Evolutionary conservation across 805 yeast species (phyloP), one percentile per base, ranked within the genome.

Genomic region (Sugiyamaella americana): DNA sequence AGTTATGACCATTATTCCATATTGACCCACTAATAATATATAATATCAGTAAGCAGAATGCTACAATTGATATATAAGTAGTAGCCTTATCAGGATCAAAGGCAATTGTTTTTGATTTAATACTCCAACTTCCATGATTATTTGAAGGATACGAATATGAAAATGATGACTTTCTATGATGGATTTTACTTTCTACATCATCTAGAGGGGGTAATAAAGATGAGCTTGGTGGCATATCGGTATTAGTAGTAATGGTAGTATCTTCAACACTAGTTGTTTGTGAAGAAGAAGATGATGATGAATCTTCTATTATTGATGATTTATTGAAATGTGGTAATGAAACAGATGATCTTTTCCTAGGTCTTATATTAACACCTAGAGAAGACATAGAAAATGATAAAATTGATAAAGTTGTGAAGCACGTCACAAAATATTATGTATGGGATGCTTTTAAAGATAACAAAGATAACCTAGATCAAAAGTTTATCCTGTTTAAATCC

Each of bases 21-120:
- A 40, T n/a, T 22, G 49, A 48, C 50, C 45, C 62, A 53, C 35
- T 57, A 49, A 49, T 21, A 20, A 44, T 34, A 29, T 59, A 54
- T 13, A 60, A 36, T 40, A 34, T 36, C 19, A 44, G 32, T 17
- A 44, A 30, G n/a, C 22, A 32, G 16, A 44, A 44, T 13, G 47
- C 42, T 3, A 44, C 13, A 8, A 38, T 22, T 16, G 30, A 41
- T 19, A 44, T 22, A 18, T 36, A 18, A 19, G 47, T 19, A 13
- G 47, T 44, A 3, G 37, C 42, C 26, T 29, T 37, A 35, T 44
- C 47, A 18, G 41, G 24, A 42, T 16, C 29, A 11, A 37, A 23
- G 4, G 45, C 18, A 24, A 35, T 6, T 13, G 20, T 13, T 26
- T 26, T 26, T 26, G 32, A 26, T 26, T 26, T 26, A 8, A 26